These are phyloP conservation scores for Zostera marina DNA, from an alignment of 116 monocot genomes.

Conservation along the genomic window DNA sequence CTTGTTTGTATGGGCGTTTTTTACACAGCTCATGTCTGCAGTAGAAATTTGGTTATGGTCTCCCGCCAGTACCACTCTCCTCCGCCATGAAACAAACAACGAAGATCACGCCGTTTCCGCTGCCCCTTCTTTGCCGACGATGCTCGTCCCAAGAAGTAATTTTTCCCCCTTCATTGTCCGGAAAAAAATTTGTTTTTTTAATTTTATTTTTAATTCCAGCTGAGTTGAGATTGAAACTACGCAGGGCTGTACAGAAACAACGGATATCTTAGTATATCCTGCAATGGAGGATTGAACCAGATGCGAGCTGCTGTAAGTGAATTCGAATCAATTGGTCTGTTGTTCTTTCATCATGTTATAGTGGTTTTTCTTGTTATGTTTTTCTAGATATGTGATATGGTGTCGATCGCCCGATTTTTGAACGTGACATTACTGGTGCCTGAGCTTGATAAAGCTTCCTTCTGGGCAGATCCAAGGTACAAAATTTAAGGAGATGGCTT, in stretches of 20 bases:
- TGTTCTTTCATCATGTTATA: neutral
- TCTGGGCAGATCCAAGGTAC: slow-evolving; percentile 69
- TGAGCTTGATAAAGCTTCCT: slow-evolving; percentile 64
- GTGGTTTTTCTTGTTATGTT: neutral
- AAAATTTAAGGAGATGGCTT: neutral
- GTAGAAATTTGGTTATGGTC: too few species aligned
- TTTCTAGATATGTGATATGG: slow-evolving; percentile 78
- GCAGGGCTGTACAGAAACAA: slow-evolving; percentile 74
- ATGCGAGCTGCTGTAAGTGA: slow-evolving; percentile 74
- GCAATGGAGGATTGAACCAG: slow-evolving; percentile 92
- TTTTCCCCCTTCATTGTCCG: too few species aligned
- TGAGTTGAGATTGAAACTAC: neutral
- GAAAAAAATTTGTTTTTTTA: too few species aligned
- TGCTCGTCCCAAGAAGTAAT: too few species aligned
- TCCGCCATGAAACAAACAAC: too few species aligned
- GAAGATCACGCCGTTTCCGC: too few species aligned
- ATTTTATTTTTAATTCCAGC: too few species aligned
- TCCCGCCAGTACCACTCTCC: too few species aligned
- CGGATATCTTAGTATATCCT: slow-evolving; percentile 78
- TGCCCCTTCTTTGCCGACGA: too few species aligned
- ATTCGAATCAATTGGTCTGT: neutral
- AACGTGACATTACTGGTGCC: slow-evolving; percentile 68
- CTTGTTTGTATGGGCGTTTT: too few species aligned
- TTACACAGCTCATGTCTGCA: too few species aligned
- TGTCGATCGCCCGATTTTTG: slow-evolving; percentile 49